A percentile compares a stretch with the other conserved stretches of the same genome.
Evolutionary conservation across 306 rosid species (phyloP).

Genomic region (Fagus crenata): DNA sequence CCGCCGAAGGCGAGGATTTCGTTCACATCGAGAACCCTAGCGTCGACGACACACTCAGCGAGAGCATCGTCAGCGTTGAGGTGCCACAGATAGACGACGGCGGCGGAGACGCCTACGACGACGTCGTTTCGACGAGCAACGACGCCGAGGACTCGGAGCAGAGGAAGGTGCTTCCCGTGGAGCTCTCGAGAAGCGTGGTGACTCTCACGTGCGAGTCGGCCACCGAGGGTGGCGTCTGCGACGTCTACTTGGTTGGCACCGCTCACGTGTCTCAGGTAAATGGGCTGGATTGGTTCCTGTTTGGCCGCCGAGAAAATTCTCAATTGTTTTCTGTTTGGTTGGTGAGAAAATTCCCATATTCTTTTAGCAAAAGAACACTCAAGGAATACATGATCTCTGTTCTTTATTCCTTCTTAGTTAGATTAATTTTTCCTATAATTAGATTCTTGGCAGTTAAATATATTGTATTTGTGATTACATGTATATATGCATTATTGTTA

Average conservation of each 20-base stretch:
- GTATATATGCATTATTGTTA: no score
- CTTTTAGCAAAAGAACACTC: no score
- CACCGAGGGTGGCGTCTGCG: constrained; percentile 64
- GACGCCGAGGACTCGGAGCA: constrained; percentile 36
- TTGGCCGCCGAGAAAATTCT: constrained; percentile 11
- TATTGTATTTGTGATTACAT: neutral
- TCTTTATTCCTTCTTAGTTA: neutral
- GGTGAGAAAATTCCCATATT: neutral
- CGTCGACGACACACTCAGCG: constrained; percentile 59
- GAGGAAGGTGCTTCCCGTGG: constrained; percentile 59
- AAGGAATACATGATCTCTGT: neutral
- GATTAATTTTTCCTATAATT: neutral
- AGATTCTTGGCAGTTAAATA: neutral
- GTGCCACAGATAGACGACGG: constrained; percentile 35
- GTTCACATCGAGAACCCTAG: constrained; percentile 68
- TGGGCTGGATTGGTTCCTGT: neutral
- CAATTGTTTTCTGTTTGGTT: neutral
- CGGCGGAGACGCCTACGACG: constrained; percentile 3
- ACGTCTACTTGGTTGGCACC: constrained; percentile 84
- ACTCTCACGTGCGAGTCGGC: constrained; percentile 71
- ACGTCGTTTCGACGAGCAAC: constrained; percentile 2
- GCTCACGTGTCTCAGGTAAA: constrained; percentile 88
- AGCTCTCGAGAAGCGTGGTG: constrained; percentile 65
- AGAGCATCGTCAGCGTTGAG: constrained; percentile 73
- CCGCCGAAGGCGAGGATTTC: constrained; percentile 55